Evolutionary conservation across 202 grass and related monocot genomes (phyloP).

Genomic region (Elaeis oleifera): DNA sequence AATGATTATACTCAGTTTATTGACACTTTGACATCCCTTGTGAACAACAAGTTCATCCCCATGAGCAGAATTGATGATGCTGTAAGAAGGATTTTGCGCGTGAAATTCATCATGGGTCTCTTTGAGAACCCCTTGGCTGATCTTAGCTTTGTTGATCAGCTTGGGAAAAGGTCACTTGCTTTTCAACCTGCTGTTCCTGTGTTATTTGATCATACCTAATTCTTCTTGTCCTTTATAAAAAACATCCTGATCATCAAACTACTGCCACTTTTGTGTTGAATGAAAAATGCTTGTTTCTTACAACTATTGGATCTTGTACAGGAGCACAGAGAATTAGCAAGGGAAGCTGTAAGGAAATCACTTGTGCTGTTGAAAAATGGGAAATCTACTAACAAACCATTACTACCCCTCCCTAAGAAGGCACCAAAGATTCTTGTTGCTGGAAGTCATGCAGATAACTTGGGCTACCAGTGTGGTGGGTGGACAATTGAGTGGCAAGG

Average conservation of each 20-base stretch:
- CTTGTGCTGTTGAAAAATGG: constrained; percentile 21
- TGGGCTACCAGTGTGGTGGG: constrained; percentile 20
- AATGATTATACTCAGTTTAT: neutral
- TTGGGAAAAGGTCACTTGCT: constrained; percentile 8
- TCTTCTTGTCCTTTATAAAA: no score
- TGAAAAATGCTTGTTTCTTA: no score
- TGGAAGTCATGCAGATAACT: constrained; percentile 10
- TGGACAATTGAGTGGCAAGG: constrained; percentile 19
- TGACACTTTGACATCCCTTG: constrained; percentile 9
- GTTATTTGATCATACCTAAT: no score
- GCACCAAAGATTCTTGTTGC: constrained; percentile 11
- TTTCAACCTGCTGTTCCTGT: no score
- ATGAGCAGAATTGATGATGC: constrained; percentile 23
- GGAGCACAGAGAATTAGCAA: constrained; percentile 19
- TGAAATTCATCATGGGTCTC: constrained; percentile 16
- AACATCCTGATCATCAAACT: no score
- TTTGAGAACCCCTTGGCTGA: constrained; percentile 16
- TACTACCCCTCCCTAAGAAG: constrained; percentile 12
- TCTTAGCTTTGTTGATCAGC: constrained; percentile 2
- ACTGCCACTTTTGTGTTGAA: no score
- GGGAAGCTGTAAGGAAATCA: constrained; percentile 19
- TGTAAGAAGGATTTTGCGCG: constrained; percentile 12
- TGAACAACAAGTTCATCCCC: constrained; percentile 9
- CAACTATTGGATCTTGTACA: neutral
- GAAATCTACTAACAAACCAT: neutral